Percentiles rank a stretch among this genome's conserved stretches.
Evolutionary conservation across 352 stramenopile species (phyloP).

Genomic region (Phytophthora tubulina): DNA sequence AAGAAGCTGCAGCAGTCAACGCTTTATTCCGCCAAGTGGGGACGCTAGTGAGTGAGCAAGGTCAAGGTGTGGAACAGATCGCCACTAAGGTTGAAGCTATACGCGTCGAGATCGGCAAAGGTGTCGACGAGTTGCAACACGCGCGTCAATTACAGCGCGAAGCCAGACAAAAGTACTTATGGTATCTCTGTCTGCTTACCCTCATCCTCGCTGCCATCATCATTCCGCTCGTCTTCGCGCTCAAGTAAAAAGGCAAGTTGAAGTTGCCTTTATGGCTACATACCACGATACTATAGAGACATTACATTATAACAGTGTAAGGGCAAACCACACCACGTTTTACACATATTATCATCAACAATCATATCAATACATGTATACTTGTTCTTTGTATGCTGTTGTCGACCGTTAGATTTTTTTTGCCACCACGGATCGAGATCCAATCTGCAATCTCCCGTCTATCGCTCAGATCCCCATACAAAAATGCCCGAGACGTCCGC

Average conservation of each 20-base stretch:
- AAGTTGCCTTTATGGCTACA: constrained; percentile 18
- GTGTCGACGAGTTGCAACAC: constrained; percentile 76
- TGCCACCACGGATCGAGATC: constrained; percentile 31
- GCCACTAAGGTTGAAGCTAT: constrained; percentile 77
- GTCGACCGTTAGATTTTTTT: constrained; percentile 18
- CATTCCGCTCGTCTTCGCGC: constrained; percentile 59
- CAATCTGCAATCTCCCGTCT: constrained; percentile 44
- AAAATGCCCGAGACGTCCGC: constrained; percentile 61
- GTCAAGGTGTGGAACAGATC: constrained; percentile 78
- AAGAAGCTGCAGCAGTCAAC: constrained; percentile 74
- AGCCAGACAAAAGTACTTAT: constrained; percentile 70
- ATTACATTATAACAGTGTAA: constrained; percentile 2
- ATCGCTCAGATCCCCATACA: background rate
- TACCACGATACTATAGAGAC: constrained; percentile 6
- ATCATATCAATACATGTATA: constrained; percentile 7
- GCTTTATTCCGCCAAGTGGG: constrained; percentile 77
- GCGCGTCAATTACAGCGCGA: constrained; percentile 69
- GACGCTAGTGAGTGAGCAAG: constrained; percentile 68
- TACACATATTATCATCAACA: constrained; percentile 2
- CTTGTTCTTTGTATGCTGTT: background rate
- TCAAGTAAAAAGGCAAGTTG: constrained; percentile 29
- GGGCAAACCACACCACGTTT: background rate
- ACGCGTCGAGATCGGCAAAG: constrained; percentile 75
- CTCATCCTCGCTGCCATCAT: constrained; percentile 57
- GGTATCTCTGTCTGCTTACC: constrained; percentile 47